These are phyloP conservation scores for Leccinum boreale DNA, from an alignment of 768 basidiomycete species.

Conservation along the genomic window DNA sequence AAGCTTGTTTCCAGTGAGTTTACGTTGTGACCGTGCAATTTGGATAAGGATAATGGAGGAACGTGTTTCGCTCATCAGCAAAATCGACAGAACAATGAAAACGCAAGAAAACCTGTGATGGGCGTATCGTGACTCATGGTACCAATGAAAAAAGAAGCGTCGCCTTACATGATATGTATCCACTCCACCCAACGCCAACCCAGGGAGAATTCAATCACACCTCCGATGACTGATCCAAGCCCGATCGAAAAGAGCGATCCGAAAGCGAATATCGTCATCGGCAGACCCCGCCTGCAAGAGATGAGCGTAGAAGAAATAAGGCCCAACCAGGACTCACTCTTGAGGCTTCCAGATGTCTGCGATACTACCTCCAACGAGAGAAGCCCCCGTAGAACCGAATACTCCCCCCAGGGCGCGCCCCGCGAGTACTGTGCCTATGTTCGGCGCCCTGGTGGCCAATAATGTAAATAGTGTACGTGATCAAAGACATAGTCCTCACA, in stretches of 20 bases:
- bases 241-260: slow-evolving; percentile 56
- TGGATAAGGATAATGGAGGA: slow-evolving; percentile 64
- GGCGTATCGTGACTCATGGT: background rate
- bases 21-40: slow-evolving; percentile 59
- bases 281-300: slow-evolving; percentile 58
- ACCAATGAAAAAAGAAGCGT: background rate
- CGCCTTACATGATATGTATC: slow-evolving; percentile 59
- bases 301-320: background rate
- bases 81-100: slow-evolving; percentile 45
- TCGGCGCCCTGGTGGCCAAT: slow-evolving; percentile 32
- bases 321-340: slow-evolving; percentile 41
- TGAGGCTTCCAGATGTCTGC: slow-evolving; percentile 64
- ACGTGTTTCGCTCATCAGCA: slow-evolving; percentile 72
- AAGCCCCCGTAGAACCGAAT: slow-evolving; percentile 61
- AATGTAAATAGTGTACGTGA: background rate
- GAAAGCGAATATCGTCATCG: slow-evolving; percentile 70
- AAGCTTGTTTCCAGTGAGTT: slow-evolving; percentile 56
- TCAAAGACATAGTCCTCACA: slow-evolving; percentile 19
- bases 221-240: slow-evolving; percentile 59
- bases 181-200: slow-evolving; percentile 84
- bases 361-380: slow-evolving; percentile 67
- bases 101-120: slow-evolving; percentile 45
- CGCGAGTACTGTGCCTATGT: slow-evolving; percentile 54
- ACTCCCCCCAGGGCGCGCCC: slow-evolving; percentile 61
- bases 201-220: slow-evolving; percentile 60